A percentile compares a stretch with the other conserved stretches of the same genome.
These are phyloP conservation scores for Apiospora pterosperma DNA, from an alignment of 2,329 filamentous ascomycete species.

Conservation along the genomic window DNA sequence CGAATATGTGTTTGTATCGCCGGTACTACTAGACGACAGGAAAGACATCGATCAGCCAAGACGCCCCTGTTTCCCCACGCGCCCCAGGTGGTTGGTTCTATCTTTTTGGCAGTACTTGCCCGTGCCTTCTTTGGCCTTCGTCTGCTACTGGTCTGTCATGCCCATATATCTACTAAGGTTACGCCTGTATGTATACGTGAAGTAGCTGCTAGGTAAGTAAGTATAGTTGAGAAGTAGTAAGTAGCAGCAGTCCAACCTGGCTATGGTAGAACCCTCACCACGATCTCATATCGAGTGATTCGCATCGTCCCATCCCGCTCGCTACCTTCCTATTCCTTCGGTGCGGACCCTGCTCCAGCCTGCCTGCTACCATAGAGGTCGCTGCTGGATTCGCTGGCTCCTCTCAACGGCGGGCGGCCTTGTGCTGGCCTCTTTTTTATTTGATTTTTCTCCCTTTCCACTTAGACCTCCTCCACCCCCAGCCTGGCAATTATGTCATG, in stretches of 20 bases:
- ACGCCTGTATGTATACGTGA: neutral
- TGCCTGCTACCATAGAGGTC: neutral
- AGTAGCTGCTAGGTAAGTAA: neutral
- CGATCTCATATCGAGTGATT: neutral
- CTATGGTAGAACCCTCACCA: neutral
- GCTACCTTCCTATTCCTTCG: neutral
- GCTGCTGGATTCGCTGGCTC: neutral
- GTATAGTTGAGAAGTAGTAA: no score
- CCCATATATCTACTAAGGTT: neutral
- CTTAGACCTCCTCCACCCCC: neutral
- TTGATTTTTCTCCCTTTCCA: no score
- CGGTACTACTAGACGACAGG: neutral
- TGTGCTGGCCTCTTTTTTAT: no score
- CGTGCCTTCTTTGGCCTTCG: neutral
- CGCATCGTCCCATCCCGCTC: neutral
- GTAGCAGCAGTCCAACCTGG: neutral
- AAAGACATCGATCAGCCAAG: neutral
- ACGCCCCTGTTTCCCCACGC: neutral
- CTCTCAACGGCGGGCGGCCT: no score
- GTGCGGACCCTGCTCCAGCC: neutral
- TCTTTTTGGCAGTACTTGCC: neutral
- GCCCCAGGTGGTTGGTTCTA: neutral
- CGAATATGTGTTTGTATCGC: neutral
- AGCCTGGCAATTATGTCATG: slow-evolving; percentile 2
- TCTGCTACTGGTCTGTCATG: neutral